Conservation (phyloP, 73 alveolate genomes). For the Stentor coeruleus region DNA sequence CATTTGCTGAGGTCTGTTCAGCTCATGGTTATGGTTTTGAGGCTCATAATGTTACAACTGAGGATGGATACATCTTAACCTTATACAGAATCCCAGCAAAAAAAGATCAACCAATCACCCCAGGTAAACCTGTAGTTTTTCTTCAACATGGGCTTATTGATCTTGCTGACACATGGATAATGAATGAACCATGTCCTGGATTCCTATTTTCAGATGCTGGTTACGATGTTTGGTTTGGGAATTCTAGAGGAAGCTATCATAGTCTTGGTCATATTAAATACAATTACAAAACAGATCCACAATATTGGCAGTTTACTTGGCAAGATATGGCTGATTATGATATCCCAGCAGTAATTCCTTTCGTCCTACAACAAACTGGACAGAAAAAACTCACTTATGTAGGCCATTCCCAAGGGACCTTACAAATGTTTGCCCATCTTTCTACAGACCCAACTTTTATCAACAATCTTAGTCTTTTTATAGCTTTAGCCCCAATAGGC, state of each 20-base stretch:
- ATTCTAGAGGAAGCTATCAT: neutral
- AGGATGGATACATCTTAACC: conserved; percentile 42
- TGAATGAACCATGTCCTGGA: conserved; percentile 30
- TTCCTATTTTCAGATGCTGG: neutral
- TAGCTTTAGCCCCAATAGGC: neutral
- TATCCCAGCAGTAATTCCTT: conserved; percentile 46
- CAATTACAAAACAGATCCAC: conserved; percentile 2
- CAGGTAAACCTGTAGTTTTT: neutral
- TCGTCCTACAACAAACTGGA: conserved; percentile 24
- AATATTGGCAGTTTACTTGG: conserved; percentile 46
- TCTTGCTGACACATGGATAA: neutral
- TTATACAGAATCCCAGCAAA: conserved; percentile 38
- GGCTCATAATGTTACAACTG: conserved; percentile 37
- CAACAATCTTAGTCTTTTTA: conserved; percentile 3
- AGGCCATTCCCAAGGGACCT: conserved; percentile 53
- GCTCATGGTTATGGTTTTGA: conserved; percentile 22
- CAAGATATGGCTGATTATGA: conserved; percentile 61
- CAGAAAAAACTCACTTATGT: conserved; percentile 29
- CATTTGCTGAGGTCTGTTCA: neutral
- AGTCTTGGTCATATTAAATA: neutral
- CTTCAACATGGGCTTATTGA: neutral
- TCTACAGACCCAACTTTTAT: conserved; percentile 34
- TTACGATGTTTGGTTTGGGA: neutral
- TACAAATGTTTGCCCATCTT: conserved; percentile 48
- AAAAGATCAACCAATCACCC: neutral